A percentile compares a stretch with the other conserved stretches of the same genome.
These are phyloP conservation scores for Allantophomopsis cytisporea DNA, from an alignment of 2,329 filamentous ascomycete genomes.

Conservation along the genomic window DNA sequence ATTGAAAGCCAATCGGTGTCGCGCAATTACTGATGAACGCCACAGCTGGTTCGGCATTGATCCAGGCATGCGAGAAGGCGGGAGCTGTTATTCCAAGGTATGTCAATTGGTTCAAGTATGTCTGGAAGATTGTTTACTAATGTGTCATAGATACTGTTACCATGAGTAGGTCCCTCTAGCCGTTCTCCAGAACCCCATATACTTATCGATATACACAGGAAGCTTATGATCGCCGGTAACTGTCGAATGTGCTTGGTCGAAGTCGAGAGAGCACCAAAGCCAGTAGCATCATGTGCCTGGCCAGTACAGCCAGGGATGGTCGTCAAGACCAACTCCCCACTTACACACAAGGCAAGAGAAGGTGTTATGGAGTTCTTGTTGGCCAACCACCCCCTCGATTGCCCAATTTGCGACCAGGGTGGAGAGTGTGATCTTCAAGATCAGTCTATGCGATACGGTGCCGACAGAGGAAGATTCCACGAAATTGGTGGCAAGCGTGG, in stretches of 20 bases:
- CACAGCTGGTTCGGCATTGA: slow-evolving; percentile 86
- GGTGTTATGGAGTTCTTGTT: slow-evolving; percentile 98
- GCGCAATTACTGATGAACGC: slow-evolving; percentile 21
- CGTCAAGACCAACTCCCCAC: slow-evolving; percentile 93
- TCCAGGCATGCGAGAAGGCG: slow-evolving; percentile 98
- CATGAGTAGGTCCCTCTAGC: slow-evolving; percentile 59
- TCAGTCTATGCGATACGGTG: slow-evolving; percentile 97
- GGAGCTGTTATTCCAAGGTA: slow-evolving; percentile 79
- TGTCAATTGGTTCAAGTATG: slow-evolving; percentile 13
- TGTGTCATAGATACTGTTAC: slow-evolving; percentile 73
- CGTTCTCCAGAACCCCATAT: slow-evolving; percentile 4
- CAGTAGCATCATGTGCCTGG: slow-evolving; percentile 97
- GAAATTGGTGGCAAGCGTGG: slow-evolving; percentile 92
- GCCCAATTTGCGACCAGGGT: slow-evolving; percentile 96
- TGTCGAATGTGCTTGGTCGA: slow-evolving; percentile 99
- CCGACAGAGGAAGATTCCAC: slow-evolving; percentile 92
- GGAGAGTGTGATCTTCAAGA: slow-evolving; percentile 98
- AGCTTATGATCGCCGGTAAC: slow-evolving; percentile 98
- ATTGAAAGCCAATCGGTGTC: slow-evolving; percentile 1
- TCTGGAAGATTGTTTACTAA: slow-evolving; percentile 8
- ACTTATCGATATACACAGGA: slow-evolving; percentile 37
- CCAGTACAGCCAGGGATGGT: slow-evolving; percentile 98
- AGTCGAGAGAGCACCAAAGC: slow-evolving; percentile 92
- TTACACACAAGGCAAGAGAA: slow-evolving; percentile 95
- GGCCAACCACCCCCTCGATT: slow-evolving; percentile 91